These are phyloP conservation scores for Scytalidium sp. DNA, from an alignment of 2,329 filamentous ascomycete genomes.

Conservation along the genomic window DNA sequence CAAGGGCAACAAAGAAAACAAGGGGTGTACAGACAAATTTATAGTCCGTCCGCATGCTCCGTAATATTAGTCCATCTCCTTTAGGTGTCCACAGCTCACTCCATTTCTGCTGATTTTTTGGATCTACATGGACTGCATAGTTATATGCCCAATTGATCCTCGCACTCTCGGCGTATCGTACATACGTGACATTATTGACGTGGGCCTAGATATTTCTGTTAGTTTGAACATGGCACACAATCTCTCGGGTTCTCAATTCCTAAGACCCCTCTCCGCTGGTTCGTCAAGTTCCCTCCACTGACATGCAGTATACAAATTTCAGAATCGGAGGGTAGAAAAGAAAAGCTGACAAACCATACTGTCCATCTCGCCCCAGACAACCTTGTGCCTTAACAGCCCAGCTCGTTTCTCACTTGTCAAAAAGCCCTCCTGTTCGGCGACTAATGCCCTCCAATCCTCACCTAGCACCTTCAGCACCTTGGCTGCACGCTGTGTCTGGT, in stretches of 20 bases:
- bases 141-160: constrained; percentile 76
- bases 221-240: constrained; percentile 1
- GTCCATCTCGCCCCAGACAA: constrained; percentile 86
- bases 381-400: constrained; percentile 62
- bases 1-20: constrained; percentile 1
- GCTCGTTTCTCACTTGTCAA: constrained; percentile 60
- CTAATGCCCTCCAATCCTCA: constrained; percentile 66
- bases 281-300: no score
- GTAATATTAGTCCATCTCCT: constrained; percentile 71
- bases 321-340: constrained; percentile 1
- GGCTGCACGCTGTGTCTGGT: constrained; percentile 56
- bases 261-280: no score
- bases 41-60: constrained; percentile 77
- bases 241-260: constrained; percentile 9
- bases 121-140: constrained; percentile 62
- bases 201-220: constrained; percentile 51
- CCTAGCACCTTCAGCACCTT: constrained; percentile 57
- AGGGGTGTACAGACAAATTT: constrained; percentile 67
- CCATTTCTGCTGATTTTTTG: constrained; percentile 62
- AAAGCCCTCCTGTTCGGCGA: constrained; percentile 74
- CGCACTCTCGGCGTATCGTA: constrained; percentile 78
- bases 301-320: constrained; percentile 4
- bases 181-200: constrained; percentile 84
- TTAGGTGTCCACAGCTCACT: constrained; percentile 63
- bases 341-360: constrained; percentile 46